Evolutionary conservation across 2,329 filamentous ascomycete genomes (phyloP).

Genomic region (Beauveria sp.): DNA sequence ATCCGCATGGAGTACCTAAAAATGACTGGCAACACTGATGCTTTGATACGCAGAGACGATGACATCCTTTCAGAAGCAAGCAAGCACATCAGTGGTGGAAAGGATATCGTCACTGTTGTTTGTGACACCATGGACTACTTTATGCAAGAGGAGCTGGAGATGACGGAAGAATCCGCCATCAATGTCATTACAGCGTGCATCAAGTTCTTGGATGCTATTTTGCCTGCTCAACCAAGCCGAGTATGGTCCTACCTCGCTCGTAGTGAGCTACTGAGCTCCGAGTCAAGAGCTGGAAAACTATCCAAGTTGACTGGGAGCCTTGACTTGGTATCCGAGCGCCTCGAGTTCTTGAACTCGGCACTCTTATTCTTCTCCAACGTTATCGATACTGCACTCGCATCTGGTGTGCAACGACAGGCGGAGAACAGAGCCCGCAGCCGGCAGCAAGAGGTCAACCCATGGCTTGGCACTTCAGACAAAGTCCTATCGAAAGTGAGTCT

Average conservation of each 20-base stretch:
- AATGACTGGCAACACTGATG: conserved; percentile 20
- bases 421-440: conserved; percentile 41
- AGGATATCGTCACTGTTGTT: conserved; percentile 73
- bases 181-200: conserved; percentile 63
- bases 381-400: conserved; percentile 65
- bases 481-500: conserved; percentile 64
- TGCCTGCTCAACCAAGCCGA: conserved; percentile 69
- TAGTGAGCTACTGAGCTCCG: conserved; percentile 69
- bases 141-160: conserved; percentile 48
- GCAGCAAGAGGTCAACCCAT: conserved; percentile 44
- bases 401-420: conserved; percentile 59
- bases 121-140: conserved; percentile 76
- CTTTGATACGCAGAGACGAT: conserved; percentile 27
- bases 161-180: conserved; percentile 57
- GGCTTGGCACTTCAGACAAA: conserved; percentile 70
- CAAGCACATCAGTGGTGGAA: conserved; percentile 49
- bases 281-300: conserved; percentile 69
- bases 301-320: conserved; percentile 72
- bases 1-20: conserved; percentile 46
- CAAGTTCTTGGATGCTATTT: conserved; percentile 68
- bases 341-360: conserved; percentile 68
- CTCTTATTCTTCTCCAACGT: conserved; percentile 67
- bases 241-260: conserved; percentile 86
- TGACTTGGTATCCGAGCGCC: conserved; percentile 69
- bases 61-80: conserved; percentile 47